Percentiles rank a stretch among this genome's conserved stretches.
Evolutionary conservation across 176 grass and related monocot genomes (phyloP).

Genomic region (Pharus latifolius): DNA sequence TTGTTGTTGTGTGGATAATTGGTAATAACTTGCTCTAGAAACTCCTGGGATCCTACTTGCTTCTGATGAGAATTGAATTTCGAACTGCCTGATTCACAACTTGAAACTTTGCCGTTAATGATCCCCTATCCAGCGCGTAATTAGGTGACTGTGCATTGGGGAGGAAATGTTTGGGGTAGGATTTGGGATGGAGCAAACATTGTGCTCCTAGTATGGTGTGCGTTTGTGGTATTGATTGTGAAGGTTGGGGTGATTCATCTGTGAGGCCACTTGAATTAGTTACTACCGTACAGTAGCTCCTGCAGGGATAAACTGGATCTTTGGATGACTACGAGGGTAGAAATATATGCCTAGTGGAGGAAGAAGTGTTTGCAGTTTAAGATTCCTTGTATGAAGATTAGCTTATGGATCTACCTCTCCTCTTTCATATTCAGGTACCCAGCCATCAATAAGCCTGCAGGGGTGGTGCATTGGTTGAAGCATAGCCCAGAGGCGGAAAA

Average conservation of each 20-base stretch:
- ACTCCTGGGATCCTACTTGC: too few species aligned
- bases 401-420: background rate
- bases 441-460: conserved; percentile 90
- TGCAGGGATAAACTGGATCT: background rate
- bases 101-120: background rate
- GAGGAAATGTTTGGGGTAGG: background rate
- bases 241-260: background rate
- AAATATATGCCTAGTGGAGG: background rate
- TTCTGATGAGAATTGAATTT: too few species aligned
- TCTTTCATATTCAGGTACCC: conserved; percentile 66
- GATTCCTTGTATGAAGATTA: background rate
- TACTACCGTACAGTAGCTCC: background rate
- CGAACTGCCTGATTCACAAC: too few species aligned
- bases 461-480: conserved; percentile 84
- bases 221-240: background rate
- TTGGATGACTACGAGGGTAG: background rate
- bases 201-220: background rate
- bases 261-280: background rate
- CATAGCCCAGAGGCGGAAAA: conserved; percentile 73
- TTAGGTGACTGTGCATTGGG: background rate
- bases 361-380: background rate
- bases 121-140: background rate
- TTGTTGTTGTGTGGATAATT: too few species aligned
- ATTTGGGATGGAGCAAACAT: background rate
- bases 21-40: too few species aligned